Percentiles rank a stretch among this genome's conserved stretches.
phyloP scores from a whole-genome alignment of 1,284 basidiomycete species.

The Peniophora sp. region DNA sequence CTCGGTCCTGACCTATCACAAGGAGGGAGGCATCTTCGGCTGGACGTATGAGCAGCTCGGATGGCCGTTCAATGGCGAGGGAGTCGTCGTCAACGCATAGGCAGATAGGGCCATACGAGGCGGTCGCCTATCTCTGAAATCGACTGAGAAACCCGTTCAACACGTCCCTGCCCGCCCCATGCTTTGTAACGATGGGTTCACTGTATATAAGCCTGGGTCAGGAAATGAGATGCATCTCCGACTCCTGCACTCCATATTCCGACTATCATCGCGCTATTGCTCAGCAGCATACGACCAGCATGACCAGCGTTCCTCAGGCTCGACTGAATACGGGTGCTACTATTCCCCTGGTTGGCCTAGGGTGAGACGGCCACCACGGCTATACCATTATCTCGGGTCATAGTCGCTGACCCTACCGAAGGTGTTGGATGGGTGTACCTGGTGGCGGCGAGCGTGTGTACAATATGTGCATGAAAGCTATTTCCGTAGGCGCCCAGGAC shows the following conservation, averaged over 20 bases:
- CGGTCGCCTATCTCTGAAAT: too few species aligned
- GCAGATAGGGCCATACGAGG: too few species aligned
- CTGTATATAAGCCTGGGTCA: too few species aligned
- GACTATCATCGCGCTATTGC: too few species aligned
- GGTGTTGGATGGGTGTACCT: constrained; percentile 33
- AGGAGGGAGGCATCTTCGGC: not conserved
- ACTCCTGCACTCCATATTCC: too few species aligned
- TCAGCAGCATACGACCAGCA: too few species aligned
- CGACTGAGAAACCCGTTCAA: too few species aligned
- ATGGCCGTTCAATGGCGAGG: not conserved
- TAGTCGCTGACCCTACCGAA: constrained; percentile 7
- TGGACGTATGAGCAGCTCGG: constrained; percentile 1
- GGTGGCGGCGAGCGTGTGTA: constrained; percentile 26
- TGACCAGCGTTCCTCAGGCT: too few species aligned
- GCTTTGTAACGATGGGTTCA: too few species aligned
- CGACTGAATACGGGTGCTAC: not conserved
- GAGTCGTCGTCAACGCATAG: not conserved
- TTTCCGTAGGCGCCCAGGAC: constrained; percentile 19
- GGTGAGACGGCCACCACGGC: not conserved
- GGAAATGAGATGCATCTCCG: too few species aligned
- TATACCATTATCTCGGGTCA: not conserved
- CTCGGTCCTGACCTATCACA: not conserved
- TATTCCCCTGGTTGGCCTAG: not conserved
- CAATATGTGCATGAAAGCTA: constrained; percentile 27
- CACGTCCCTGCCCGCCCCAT: too few species aligned